These are phyloP conservation scores for Nemania sp. DNA, from an alignment of 2,329 filamentous ascomycete genomes.

Conservation along the genomic window DNA sequence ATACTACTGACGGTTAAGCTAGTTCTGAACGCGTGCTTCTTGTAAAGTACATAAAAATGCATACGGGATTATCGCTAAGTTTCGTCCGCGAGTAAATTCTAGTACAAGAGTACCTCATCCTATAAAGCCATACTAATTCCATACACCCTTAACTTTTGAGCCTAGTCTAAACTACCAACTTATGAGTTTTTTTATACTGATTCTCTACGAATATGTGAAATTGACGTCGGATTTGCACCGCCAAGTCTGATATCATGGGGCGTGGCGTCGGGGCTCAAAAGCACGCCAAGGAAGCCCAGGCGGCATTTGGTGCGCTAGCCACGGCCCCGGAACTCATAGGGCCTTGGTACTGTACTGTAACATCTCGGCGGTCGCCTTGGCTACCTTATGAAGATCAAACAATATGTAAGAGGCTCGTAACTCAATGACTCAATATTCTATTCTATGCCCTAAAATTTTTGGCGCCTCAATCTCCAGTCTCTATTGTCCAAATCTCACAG, in stretches of 20 bases:
- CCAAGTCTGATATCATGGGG: conserved; percentile 15
- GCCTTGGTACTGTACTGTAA: conserved; percentile 22
- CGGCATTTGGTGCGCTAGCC: conserved; percentile 19
- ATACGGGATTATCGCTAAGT: background rate
- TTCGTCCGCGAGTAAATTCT: background rate
- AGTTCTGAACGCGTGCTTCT: background rate
- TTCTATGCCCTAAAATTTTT: background rate
- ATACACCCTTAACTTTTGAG: no score
- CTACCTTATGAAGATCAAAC: background rate
- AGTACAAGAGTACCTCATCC: background rate
- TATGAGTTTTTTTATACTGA: background rate
- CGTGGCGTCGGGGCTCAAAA: background rate
- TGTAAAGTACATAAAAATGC: no score
- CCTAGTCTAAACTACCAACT: background rate
- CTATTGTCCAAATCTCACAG: background rate
- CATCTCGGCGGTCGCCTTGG: conserved; percentile 13
- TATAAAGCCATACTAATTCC: background rate
- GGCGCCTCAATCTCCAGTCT: background rate
- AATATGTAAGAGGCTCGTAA: background rate
- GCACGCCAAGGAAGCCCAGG: conserved; percentile 12
- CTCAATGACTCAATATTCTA: background rate
- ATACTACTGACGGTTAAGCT: no score
- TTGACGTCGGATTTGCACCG: background rate
- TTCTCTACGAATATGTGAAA: background rate
- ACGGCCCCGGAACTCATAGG: conserved; percentile 1